Percentiles rank a stretch among this genome's conserved stretches.
Conservation (phyloP, 495 filamentous ascomycete species). For the Tetracladium setigerum region DNA sequence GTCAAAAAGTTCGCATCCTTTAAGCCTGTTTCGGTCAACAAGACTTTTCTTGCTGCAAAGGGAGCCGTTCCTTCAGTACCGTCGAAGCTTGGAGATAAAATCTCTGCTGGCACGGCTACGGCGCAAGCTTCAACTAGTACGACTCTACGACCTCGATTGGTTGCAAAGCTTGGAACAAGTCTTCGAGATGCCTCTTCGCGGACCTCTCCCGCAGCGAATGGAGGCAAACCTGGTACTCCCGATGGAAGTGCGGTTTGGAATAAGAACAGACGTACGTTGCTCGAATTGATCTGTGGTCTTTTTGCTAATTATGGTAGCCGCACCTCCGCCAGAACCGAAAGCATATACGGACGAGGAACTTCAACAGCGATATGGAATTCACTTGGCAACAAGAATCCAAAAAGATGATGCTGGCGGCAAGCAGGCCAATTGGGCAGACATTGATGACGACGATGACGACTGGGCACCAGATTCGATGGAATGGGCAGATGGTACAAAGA, state of each 20-base stretch:
- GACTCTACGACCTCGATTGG: slow-evolving; percentile 39
- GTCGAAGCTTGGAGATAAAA: slow-evolving; percentile 45
- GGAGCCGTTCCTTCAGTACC: slow-evolving; percentile 29
- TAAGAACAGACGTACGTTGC: slow-evolving; percentile 81
- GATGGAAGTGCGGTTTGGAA: slow-evolving; percentile 88
- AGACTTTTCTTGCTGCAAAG: slow-evolving; percentile 64
- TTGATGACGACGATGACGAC: slow-evolving; percentile 97
- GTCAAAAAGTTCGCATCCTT: slow-evolving; percentile 82
- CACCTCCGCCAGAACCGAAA: slow-evolving; percentile 72
- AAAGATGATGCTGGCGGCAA: slow-evolving; percentile 74
- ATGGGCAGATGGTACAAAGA: slow-evolving; percentile 96
- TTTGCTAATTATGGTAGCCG: slow-evolving; percentile 40
- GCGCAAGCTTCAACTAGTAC: slow-evolving; percentile 25
- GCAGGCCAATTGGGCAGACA: slow-evolving; percentile 94
- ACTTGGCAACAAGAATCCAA: slow-evolving; percentile 85
- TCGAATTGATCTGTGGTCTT: background rate
- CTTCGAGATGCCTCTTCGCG: slow-evolving; percentile 37
- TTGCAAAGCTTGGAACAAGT: slow-evolving; percentile 46
- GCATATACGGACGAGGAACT: slow-evolving; percentile 96
- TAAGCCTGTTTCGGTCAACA: slow-evolving; percentile 93
- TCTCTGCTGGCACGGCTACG: slow-evolving; percentile 20
- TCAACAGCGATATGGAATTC: slow-evolving; percentile 91
- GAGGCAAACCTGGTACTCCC: slow-evolving; percentile 43
- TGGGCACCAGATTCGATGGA: slow-evolving; percentile 95
- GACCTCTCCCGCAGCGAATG: slow-evolving; percentile 44